Conservation (phyloP, 192 early-diverging fungal genomes). For the Paraglomus brasilianum region DNA sequence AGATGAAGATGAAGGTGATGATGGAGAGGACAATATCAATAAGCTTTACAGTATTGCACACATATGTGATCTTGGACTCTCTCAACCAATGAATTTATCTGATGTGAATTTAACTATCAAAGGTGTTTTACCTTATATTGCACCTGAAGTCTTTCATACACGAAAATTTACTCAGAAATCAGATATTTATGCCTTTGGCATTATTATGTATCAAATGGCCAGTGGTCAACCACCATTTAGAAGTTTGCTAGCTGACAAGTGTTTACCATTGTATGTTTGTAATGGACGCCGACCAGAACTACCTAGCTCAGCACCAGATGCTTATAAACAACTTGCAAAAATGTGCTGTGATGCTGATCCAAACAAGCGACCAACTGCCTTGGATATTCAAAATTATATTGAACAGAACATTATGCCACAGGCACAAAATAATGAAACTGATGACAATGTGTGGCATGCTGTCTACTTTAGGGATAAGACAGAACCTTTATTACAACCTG, state of each 20-base stretch:
- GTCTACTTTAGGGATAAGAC: no score
- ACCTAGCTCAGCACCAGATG: slow-evolving; percentile 24
- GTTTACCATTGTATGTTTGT: slow-evolving; percentile 1
- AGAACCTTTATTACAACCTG: no score
- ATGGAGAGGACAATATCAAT: no score
- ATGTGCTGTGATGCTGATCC: slow-evolving; percentile 48
- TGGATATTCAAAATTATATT: no score
- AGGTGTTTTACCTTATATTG: slow-evolving; percentile 17
- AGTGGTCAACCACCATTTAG: slow-evolving; percentile 2
- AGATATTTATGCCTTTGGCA: slow-evolving; percentile 19
- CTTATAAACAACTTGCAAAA: slow-evolving; percentile 42
- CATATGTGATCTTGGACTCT: slow-evolving; percentile 2
- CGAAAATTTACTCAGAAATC: background rate
- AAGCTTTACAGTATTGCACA: background rate
- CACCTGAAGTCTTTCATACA: slow-evolving; percentile 10
- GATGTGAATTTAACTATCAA: background rate
- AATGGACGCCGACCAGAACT: background rate
- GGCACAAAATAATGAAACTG: no score
- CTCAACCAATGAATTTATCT: background rate
- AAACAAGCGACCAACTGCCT: slow-evolving; percentile 25
- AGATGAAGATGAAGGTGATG: no score
- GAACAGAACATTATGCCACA: no score
- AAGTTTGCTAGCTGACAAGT: background rate
- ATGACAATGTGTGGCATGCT: no score
- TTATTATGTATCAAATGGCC: background rate